Percentiles rank a stretch among this genome's conserved stretches.
These are phyloP conservation scores for Russula foetens DNA, from an alignment of 768 basidiomycete species.

Conservation along the genomic window DNA sequence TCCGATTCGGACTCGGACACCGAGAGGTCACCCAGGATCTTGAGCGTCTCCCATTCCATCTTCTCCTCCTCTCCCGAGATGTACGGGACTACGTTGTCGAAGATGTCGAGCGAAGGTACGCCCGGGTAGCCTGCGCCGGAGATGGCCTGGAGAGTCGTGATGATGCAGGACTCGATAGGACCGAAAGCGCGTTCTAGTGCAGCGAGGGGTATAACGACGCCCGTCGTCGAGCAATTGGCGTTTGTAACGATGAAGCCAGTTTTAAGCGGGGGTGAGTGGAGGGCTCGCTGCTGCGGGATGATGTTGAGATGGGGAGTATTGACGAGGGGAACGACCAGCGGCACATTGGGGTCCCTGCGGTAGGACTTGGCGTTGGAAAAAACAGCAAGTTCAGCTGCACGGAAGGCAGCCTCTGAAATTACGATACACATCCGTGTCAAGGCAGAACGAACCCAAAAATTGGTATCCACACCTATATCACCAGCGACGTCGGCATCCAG, in stretches of 20 bases:
- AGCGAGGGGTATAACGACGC: constrained; percentile 81
- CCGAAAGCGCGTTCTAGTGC: constrained; percentile 89
- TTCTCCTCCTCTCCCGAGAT: constrained; percentile 95
- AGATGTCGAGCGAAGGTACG: constrained; percentile 77
- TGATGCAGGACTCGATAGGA: constrained; percentile 83
- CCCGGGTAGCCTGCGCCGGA: constrained; percentile 98
- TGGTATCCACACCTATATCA: constrained; percentile 66
- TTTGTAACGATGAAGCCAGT: constrained; percentile 96
- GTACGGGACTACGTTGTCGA: constrained; percentile 94
- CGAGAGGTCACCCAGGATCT: constrained; percentile 84
- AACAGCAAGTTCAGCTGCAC: constrained; percentile 79
- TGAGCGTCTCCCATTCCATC: constrained; percentile 97
- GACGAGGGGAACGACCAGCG: constrained; percentile 93
- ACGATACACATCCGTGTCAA: neutral
- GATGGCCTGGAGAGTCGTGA: constrained; percentile 97
- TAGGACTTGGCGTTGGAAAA: constrained; percentile 99
- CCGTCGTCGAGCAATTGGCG: constrained; percentile 97
- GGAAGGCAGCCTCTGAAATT: constrained; percentile 69
- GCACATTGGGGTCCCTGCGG: constrained; percentile 85
- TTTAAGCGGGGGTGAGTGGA: constrained; percentile 57
- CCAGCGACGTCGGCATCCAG: constrained; percentile 92
- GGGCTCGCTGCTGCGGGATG: constrained; percentile 69
- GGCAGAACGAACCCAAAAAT: neutral
- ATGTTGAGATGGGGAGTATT: constrained; percentile 83
- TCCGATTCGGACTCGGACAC: constrained; percentile 41